Conservation (phyloP, 2,329 filamentous ascomycete species). For the Phyllachora maydis region DNA sequence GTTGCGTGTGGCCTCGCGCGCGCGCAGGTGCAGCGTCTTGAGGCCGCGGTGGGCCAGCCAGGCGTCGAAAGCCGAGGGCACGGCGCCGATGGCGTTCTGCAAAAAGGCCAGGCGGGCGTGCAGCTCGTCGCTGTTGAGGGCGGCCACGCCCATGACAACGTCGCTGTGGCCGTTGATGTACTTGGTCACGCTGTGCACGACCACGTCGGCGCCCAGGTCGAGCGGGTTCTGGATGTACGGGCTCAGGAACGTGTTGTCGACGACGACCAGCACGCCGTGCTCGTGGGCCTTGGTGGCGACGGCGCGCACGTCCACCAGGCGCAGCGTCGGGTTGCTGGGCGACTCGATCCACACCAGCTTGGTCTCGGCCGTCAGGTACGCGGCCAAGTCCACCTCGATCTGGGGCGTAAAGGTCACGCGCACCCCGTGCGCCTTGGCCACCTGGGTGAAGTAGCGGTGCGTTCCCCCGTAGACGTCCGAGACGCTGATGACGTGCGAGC, state of each 20-base stretch:
- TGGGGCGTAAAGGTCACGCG: slow-evolving; percentile 84
- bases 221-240: slow-evolving; percentile 95
- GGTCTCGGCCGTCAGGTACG: slow-evolving; percentile 72
- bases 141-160: slow-evolving; percentile 92
- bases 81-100: slow-evolving; percentile 91
- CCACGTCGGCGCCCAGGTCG: slow-evolving; percentile 86
- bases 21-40: slow-evolving; percentile 90
- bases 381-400: slow-evolving; percentile 72
- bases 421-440: slow-evolving; percentile 84
- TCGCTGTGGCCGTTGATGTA: slow-evolving; percentile 98
- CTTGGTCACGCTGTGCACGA: slow-evolving; percentile 93
- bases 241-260: slow-evolving; percentile 96
- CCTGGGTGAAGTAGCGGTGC: slow-evolving; percentile 96
- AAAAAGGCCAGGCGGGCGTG: slow-evolving; percentile 67
- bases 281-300: slow-evolving; percentile 68
- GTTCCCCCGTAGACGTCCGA: slow-evolving; percentile 97
- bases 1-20: slow-evolving; percentile 66
- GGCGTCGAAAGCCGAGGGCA: slow-evolving; percentile 87
- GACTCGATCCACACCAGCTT: slow-evolving; percentile 95
- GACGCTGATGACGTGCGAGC: slow-evolving; percentile 87
- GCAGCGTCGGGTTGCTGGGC: slow-evolving; percentile 84
- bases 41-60: slow-evolving; percentile 95
- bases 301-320: slow-evolving; percentile 78
- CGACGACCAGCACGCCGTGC: slow-evolving; percentile 85
- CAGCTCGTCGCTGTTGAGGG: slow-evolving; percentile 74